These are phyloP conservation scores for Scheffersomyces segobiensis DNA, from an alignment of 1,139 yeast genomes.

Conservation along the genomic window DNA sequence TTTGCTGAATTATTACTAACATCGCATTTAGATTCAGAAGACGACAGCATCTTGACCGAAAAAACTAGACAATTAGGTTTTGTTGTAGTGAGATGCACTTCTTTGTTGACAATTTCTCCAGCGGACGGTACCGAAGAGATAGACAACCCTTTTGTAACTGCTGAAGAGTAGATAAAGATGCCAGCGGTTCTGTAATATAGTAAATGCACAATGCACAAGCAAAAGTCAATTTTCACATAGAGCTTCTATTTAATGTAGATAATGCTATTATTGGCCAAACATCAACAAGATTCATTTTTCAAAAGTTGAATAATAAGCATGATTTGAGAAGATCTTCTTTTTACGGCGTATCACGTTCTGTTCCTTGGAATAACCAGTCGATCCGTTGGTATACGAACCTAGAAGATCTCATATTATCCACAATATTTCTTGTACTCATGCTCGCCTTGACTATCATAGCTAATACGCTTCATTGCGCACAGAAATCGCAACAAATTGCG, in stretches of 20 bases:
- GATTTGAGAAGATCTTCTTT: background rate
- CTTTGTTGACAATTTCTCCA: constrained; percentile 79
- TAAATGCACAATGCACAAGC: background rate
- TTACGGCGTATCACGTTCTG: background rate
- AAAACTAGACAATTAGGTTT: constrained; percentile 59
- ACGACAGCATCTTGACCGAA: constrained; percentile 46
- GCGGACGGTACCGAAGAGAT: constrained; percentile 79
- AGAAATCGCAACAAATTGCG: background rate
- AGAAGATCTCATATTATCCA: background rate
- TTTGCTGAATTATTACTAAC: constrained; percentile 21
- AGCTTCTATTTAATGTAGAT: background rate
- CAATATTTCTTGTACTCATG: background rate
- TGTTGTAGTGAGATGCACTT: constrained; percentile 87
- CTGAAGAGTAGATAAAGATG: constrained; percentile 12
- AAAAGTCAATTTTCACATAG: background rate
- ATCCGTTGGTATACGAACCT: background rate
- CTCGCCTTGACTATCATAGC: background rate
- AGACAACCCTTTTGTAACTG: constrained; percentile 61
- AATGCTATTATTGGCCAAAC: background rate
- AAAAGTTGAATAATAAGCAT: background rate
- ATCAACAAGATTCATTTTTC: background rate
- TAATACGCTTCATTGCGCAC: too few relatives aligned
- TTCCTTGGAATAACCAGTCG: background rate
- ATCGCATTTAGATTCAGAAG: constrained; percentile 53
- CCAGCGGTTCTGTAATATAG: background rate